phyloP scores from a whole-genome alignment of 1,284 basidiomycete species.

The Irpex lacteus region DNA sequence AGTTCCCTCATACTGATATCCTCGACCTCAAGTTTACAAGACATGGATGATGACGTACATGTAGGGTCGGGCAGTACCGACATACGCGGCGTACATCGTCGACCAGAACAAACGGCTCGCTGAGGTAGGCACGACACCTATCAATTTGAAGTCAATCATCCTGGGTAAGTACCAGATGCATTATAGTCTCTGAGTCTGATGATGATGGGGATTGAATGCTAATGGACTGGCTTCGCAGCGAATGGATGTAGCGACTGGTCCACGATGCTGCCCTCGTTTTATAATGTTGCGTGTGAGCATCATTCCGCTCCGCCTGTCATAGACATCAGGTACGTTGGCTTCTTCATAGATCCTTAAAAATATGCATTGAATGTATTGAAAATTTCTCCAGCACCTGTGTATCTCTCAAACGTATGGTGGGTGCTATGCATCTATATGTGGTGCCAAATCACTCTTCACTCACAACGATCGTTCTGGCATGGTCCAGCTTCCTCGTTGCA shows the following conservation, averaged over 20 bases:
- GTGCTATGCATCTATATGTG: slow-evolving; percentile 17
- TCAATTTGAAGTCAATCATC: slow-evolving; percentile 79
- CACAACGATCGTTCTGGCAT: background rate
- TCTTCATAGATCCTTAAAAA: too few species aligned
- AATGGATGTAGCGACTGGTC: slow-evolving; percentile 37
- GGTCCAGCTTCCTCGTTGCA: slow-evolving; percentile 28
- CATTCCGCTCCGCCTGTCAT: slow-evolving; percentile 24
- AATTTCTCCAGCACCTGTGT: slow-evolving; percentile 26
- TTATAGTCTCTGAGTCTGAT: background rate
- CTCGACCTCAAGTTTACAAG: background rate
- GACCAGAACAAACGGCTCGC: slow-evolving; percentile 71
- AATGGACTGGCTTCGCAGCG: slow-evolving; percentile 32
- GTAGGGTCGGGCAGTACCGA: slow-evolving; percentile 80
- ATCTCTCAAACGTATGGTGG: slow-evolving; percentile 33
- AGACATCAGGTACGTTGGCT: slow-evolving; percentile 21
- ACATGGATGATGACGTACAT: background rate
- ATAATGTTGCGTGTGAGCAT: slow-evolving; percentile 31
- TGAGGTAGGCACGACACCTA: slow-evolving; percentile 60
- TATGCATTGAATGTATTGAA: background rate
- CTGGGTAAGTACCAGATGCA: slow-evolving; percentile 53
- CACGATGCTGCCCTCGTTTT: slow-evolving; percentile 28
- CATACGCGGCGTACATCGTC: slow-evolving; percentile 78
- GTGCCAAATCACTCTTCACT: background rate
- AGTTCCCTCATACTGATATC: slow-evolving; percentile 13
- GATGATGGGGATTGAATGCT: background rate